Base-by-base conservation (phyloP, 768 basidiomycete genomes). In the Paxillus rubicundulus region DNA sequence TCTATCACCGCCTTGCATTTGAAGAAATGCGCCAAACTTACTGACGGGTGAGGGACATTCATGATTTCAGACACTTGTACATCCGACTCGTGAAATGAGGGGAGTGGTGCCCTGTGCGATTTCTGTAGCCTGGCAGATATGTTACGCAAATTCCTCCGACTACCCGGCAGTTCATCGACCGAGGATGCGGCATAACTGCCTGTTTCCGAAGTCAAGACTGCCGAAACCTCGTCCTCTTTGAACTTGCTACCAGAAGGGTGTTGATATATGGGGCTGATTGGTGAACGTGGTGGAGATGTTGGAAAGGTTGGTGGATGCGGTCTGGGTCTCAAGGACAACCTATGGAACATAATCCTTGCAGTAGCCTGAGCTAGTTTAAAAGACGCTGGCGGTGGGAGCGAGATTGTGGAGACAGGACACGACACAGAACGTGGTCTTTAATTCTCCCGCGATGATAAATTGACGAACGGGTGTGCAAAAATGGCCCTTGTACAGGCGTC, bases 181-280 rank as follows among this genome's bases (percentile, higher is more conserved):
- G 55, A 36, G 0, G 63, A 57, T 5, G 40, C 30, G n/a, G 46
- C 38, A 16, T 61, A 57, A 28, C 63, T 68, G n/a, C 56, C 66
- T 1, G 57, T 50, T 34, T 68, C 67, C 10, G 66, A 68, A 7
- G 55, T 65, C 34, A 63, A 45, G 40, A 70, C 48, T 0, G 53
- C 67, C 2, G 67, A 69, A 17, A 60, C 49, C 2, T 54, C 32
- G 0, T 59, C 64, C 16, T 69, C 67, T 20, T 49, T 60, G 46
- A 69, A 70, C 20, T 65, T 62, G 53, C 67, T 69, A 16, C 66
- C 68, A 12, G 60, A 58, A 27, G 58, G 48, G 17, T 58, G 55
- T 12, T 56, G 65, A 37, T 58, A 56, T 9, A 52, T 53, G 3
- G 48, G 1, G 18, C 39, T 20, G 18, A 57, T 44, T 0, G 60